A percentile compares a stretch with the other conserved stretches of the same genome.
phyloP scores from a whole-genome alignment of 768 basidiomycete species.

The Podaxis rugospora region DNA sequence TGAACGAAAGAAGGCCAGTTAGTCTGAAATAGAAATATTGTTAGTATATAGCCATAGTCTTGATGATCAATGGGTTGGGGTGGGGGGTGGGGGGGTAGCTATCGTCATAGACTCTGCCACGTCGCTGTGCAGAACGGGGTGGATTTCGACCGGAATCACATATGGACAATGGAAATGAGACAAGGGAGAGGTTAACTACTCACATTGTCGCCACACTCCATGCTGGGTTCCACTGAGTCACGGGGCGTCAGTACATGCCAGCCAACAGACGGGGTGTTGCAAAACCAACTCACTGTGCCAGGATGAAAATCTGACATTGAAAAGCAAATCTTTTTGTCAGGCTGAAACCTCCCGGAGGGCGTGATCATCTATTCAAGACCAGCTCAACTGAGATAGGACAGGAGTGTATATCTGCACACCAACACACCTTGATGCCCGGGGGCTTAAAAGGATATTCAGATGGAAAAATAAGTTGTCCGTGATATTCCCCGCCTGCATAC shows the following conservation, averaged over 20 bases:
- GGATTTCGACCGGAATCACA: neutral
- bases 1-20: slow-evolving; percentile 91
- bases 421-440: slow-evolving; percentile 86
- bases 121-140: neutral
- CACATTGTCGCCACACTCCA: slow-evolving; percentile 96
- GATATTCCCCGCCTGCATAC: slow-evolving; percentile 89
- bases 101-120: slow-evolving; percentile 4
- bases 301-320: slow-evolving; percentile 97
- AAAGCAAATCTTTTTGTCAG: slow-evolving; percentile 95
- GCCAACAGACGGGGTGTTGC: neutral
- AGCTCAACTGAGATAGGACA: slow-evolving; percentile 6
- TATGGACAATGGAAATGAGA: neutral
- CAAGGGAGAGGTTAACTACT: slow-evolving; percentile 26
- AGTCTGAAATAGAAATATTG: slow-evolving; percentile 46
- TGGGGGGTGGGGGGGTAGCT: neutral
- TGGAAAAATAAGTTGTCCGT: slow-evolving; percentile 89
- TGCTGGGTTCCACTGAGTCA: slow-evolving; percentile 82
- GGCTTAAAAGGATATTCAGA: slow-evolving; percentile 96
- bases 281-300: slow-evolving; percentile 57
- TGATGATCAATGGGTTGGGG: neutral
- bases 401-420: neutral
- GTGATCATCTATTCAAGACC: slow-evolving; percentile 70
- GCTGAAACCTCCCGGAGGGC: slow-evolving; percentile 86
- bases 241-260: slow-evolving; percentile 6
- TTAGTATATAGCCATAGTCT: slow-evolving; percentile 1